These are phyloP conservation scores for Cetradonia linearis DNA, from an alignment of 495 filamentous ascomycete genomes.

Conservation along the genomic window DNA sequence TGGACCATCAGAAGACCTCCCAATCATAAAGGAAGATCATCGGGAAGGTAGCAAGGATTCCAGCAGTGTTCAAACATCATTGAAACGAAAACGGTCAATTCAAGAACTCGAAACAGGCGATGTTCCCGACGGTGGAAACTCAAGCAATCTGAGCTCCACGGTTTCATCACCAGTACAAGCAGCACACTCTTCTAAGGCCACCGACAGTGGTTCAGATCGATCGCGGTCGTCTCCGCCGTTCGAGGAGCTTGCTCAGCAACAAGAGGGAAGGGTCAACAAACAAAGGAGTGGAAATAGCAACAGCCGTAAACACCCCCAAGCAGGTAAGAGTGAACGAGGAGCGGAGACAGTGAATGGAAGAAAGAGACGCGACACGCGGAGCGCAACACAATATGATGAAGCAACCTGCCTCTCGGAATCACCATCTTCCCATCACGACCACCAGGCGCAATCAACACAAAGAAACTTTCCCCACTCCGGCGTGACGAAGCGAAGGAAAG, in stretches of 20 bases:
- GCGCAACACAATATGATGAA: slow-evolving; percentile 30
- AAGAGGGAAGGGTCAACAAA: slow-evolving; percentile 17
- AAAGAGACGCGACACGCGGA: slow-evolving; percentile 26
- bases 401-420: slow-evolving; percentile 53
- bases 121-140: slow-evolving; percentile 13
- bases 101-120: slow-evolving; percentile 11
- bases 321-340: slow-evolving; percentile 21
- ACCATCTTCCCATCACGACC: slow-evolving; percentile 46
- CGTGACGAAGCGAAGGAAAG: slow-evolving; percentile 33
- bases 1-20: slow-evolving; percentile 27
- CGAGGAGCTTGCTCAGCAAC: slow-evolving; percentile 18
- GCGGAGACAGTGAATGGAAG: slow-evolving; percentile 16
- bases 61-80: slow-evolving; percentile 11
- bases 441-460: slow-evolving; percentile 57
- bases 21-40: slow-evolving; percentile 22
- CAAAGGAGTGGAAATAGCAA: slow-evolving; percentile 18
- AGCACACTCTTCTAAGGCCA: slow-evolving; percentile 30
- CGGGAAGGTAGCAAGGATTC: slow-evolving; percentile 13
- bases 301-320: slow-evolving; percentile 12
- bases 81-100: slow-evolving; percentile 23
- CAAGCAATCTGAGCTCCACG: slow-evolving; percentile 26
- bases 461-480: slow-evolving; percentile 27
- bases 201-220: slow-evolving; percentile 30
- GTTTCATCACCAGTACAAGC: slow-evolving; percentile 21
- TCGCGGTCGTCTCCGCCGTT: slow-evolving; percentile 27